Evolutionary conservation across 805 yeast species (phyloP), one percentile per base, ranked within the genome.

Genomic region (Candida jianshihensis): DNA sequence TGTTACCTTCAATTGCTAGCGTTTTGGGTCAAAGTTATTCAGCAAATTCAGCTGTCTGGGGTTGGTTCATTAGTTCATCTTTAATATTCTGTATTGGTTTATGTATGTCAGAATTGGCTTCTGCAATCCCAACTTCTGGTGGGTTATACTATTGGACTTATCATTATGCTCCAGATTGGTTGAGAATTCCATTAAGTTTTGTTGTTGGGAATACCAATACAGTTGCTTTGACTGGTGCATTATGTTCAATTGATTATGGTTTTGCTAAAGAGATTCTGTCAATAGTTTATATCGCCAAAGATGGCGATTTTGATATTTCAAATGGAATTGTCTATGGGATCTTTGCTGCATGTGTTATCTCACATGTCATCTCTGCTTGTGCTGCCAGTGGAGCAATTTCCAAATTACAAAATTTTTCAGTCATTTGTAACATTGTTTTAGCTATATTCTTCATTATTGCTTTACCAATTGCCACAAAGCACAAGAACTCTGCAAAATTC

Each of bases 51-150:
- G 75, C 70, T 9, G 46, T 57, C 12, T 81, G 89, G 89, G 82
- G 85, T 33, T 82, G 90, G 89, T 56, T 77, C 32, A 49, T 75
- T 13, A 68, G 84, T 24, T 68, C 77, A 5, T 40, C 64, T 10
- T 74, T 78, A 46, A 76, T 81, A 38, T 50, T 78, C 37, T 51
- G 65, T 9, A 69, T 77, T n/a, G 87, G 86, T 14, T 43, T 71
- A 7, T 65, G 81, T 14, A 72, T 82, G 77, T 66, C 83, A 6
- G 81, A 79, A 48, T 56, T 79, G 42, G 84, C 81, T 1, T 70
- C 80, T 26, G 72, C 87, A 1, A 71, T 78, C 44, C 89, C 90
- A 19, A 81, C 89, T 1, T 73, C 82, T 16, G 89, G 89, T 37
- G 89, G 89, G 8, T 60, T 81, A 27, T 82, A 78, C 52, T 76